phyloP scores from a whole-genome alignment of 805 yeast species.

The Schwanniomyces yamadae region DNA sequence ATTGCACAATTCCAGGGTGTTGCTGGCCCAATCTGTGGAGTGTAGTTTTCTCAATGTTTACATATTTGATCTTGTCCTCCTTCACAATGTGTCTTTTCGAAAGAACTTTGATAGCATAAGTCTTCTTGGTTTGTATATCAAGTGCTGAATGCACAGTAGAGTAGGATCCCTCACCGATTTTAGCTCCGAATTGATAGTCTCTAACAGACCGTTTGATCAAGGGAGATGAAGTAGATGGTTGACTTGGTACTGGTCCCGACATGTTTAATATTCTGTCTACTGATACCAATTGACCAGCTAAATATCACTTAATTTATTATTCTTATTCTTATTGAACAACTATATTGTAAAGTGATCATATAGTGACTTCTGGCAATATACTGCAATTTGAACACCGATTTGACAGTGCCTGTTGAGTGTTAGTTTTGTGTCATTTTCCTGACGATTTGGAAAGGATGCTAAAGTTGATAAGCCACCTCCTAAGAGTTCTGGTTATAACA shows the following conservation, averaged over 20 bases:
- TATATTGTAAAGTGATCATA: too few species aligned
- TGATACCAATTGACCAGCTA: too few species aligned
- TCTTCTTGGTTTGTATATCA: constrained; percentile 67
- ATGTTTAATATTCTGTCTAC: too few species aligned
- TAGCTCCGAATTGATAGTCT: constrained; percentile 86
- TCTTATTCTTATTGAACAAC: too few species aligned
- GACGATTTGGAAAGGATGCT: too few species aligned
- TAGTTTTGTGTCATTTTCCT: too few species aligned
- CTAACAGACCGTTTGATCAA: constrained; percentile 54
- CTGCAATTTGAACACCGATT: too few species aligned
- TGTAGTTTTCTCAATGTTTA: constrained; percentile 90
- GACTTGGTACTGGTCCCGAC: not conserved
- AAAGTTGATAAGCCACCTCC: too few species aligned
- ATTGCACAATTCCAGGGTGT: constrained; percentile 91
- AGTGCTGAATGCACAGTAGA: constrained; percentile 89
- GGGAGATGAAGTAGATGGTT: not conserved
- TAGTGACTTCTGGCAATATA: too few species aligned
- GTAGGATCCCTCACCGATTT: constrained; percentile 93
- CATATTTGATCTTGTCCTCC: constrained; percentile 93
- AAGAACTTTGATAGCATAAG: constrained; percentile 88
- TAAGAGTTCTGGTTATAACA: too few species aligned
- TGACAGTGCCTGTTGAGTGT: too few species aligned
- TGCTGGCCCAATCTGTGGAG: constrained; percentile 77
- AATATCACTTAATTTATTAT: too few species aligned
- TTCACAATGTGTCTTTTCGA: constrained; percentile 91